phyloP scores from a whole-genome alignment of 2,329 filamentous ascomycete species.

The Colletotrichum cuscutae region DNA sequence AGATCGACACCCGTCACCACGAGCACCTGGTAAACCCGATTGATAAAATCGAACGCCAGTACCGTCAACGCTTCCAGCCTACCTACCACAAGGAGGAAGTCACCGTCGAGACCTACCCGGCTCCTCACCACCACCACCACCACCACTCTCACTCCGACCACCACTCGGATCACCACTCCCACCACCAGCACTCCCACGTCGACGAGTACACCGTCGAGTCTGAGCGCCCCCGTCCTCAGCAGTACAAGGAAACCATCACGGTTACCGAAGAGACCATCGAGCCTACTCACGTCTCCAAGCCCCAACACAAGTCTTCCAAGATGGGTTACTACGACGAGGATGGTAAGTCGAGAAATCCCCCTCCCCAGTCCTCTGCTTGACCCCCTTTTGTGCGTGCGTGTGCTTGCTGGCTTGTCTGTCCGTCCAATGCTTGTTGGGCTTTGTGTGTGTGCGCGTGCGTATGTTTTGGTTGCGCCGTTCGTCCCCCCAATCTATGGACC shows the following conservation, averaged over 20 bases:
- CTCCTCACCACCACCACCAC: conserved; percentile 41
- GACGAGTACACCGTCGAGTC: conserved; percentile 66
- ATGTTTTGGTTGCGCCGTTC: conserved; percentile 34
- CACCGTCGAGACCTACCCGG: conserved; percentile 47
- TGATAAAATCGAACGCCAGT: conserved; percentile 74
- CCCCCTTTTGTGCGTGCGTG: background rate
- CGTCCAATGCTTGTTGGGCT: no score
- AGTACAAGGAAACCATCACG: conserved; percentile 66
- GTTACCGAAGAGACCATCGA: conserved; percentile 75
- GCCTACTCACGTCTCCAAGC: conserved; percentile 54
- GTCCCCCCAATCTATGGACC: conserved; percentile 28
- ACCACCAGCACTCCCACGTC: conserved; percentile 27
- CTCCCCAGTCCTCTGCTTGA: conserved; percentile 4
- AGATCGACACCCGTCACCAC: conserved; percentile 67
- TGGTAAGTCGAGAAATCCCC: conserved; percentile 53
- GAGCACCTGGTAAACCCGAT: conserved; percentile 61
- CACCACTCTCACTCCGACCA: conserved; percentile 38
- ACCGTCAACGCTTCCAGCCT: conserved; percentile 70
- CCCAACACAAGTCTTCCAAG: conserved; percentile 58
- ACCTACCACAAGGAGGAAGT: conserved; percentile 54
- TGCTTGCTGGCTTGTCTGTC: conserved; percentile 23
- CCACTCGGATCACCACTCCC: conserved; percentile 55
- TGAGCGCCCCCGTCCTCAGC: conserved; percentile 37
- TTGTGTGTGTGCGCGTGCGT: background rate
- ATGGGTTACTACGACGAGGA: conserved; percentile 76